Evolutionary conservation across 371 early-diverging fungal species (phyloP).

Genomic region (Capillidium rhysosporum): DNA sequence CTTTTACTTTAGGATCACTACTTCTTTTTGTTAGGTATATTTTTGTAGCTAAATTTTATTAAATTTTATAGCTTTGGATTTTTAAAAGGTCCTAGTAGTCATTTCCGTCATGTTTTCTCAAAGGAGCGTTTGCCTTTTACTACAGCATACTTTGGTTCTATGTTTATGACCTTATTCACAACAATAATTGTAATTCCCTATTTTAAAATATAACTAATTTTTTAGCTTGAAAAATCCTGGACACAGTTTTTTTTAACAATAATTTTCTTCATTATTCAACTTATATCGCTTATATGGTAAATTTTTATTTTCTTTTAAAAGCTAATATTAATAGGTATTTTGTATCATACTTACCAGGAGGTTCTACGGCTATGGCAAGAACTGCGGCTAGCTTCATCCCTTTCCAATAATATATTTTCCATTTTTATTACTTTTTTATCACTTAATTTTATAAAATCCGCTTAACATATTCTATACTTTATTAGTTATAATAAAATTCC

Average conservation of each 20-base stretch:
- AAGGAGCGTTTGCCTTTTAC: slow-evolving; percentile 23
- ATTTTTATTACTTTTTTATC: too few relatives aligned
- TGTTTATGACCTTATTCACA: slow-evolving; percentile 25
- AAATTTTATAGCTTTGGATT: slow-evolving; percentile 18
- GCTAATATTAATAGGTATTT: slow-evolving; percentile 15
- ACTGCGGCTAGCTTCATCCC: not conserved
- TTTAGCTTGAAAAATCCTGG: not conserved
- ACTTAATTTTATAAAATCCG: too few relatives aligned
- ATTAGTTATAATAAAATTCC: too few relatives aligned
- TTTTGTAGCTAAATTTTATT: not conserved
- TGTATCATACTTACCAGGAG: slow-evolving; percentile 31
- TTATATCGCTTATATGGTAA: slow-evolving; percentile 23
- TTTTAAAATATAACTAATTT: not conserved
- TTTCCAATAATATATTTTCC: too few relatives aligned
- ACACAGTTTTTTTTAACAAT: slow-evolving; percentile 19
- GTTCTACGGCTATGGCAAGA: slow-evolving; percentile 9
- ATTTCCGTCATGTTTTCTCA: slow-evolving; percentile 22
- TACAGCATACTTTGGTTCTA: slow-evolving; percentile 19
- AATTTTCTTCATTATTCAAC: slow-evolving; percentile 19
- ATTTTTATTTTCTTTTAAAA: not conserved
- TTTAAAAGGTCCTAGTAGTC: slow-evolving; percentile 24
- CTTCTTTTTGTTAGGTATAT: not conserved
- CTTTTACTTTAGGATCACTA: not conserved
- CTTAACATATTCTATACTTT: too few relatives aligned
- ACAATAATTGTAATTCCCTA: slow-evolving; percentile 11